Evolutionary conservation across 176 grass and related monocot species (phyloP).

Genomic region (Triticum urartu): DNA sequence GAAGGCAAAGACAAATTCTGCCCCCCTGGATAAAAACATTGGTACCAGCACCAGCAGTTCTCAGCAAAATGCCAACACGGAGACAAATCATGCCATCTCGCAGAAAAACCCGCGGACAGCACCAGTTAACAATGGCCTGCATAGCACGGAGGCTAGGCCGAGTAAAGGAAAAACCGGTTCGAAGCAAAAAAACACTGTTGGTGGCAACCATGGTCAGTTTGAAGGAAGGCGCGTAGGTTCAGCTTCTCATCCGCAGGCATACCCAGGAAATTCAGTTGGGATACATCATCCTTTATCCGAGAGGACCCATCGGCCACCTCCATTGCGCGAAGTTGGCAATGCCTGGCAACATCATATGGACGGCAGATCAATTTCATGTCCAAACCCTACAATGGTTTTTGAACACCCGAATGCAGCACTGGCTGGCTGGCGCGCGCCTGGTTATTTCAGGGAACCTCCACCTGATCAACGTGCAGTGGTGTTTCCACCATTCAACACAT

Average conservation of each 20-base stretch:
- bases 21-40: neutral
- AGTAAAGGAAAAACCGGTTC: neutral
- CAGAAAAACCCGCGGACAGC: neutral
- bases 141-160: neutral
- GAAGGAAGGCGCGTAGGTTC: constrained; percentile 15
- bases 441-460: neutral
- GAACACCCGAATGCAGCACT: neutral
- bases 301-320: constrained; percentile 5
- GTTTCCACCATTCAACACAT: neutral
- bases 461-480: neutral
- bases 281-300: neutral
- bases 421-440: neutral
- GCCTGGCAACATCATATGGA: neutral
- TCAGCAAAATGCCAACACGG: neutral
- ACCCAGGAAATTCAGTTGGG: neutral
- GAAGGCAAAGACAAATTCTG: neutral
- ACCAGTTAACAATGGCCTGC: neutral
- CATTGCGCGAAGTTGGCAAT: constrained; percentile 22
- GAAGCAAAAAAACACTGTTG: neutral
- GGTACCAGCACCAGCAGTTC: neutral
- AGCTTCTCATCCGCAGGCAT: constrained; percentile 1
- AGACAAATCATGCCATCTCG: neutral
- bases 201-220: constrained; percentile 11
- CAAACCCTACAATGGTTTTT: constrained; percentile 10
- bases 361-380: constrained; percentile 5